Evolutionary conservation across 352 stramenopile species (phyloP).

Genomic region (Pythium aphanidermatum): DNA sequence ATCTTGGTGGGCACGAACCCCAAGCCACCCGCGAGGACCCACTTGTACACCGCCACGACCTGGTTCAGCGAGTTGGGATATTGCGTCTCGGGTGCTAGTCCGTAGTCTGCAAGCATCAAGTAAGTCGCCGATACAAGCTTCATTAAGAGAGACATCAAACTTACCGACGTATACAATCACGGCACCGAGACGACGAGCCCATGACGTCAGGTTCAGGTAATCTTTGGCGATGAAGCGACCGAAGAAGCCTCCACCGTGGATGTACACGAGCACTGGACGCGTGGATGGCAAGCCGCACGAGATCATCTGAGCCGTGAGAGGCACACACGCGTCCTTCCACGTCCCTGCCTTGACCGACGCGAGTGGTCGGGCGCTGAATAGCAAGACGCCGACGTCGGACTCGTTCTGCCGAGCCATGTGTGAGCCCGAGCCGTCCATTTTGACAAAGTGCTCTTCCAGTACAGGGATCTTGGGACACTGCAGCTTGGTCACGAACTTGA

Average conservation of each 20-base stretch:
- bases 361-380: slow-evolving; percentile 67
- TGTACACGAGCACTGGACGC: slow-evolving; percentile 76
- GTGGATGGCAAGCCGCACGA: slow-evolving; percentile 57
- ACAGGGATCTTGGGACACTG: slow-evolving; percentile 63
- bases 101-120: slow-evolving; percentile 55
- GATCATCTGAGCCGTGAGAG: slow-evolving; percentile 60
- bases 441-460: slow-evolving; percentile 57
- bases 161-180: slow-evolving; percentile 86
- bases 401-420: slow-evolving; percentile 27
- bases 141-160: slow-evolving; percentile 9
- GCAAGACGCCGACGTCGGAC: slow-evolving; percentile 61
- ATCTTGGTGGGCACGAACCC: slow-evolving; percentile 67
- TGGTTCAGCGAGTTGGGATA: slow-evolving; percentile 78
- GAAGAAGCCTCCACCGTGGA: slow-evolving; percentile 85
- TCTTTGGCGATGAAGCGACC: slow-evolving; percentile 86
- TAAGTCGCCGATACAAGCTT: no score
- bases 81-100: slow-evolving; percentile 71
- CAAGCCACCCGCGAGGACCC: slow-evolving; percentile 63
- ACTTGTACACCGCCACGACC: slow-evolving; percentile 82
- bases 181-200: slow-evolving; percentile 58
- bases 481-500: slow-evolving; percentile 55
- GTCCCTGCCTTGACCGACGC: slow-evolving; percentile 53
- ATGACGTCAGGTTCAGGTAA: slow-evolving; percentile 66
- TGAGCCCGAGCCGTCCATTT: slow-evolving; percentile 30
- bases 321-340: slow-evolving; percentile 52